Evolutionary conservation across 179 eudicot species (phyloP).

Genomic region (Heliamphora pulchella): DNA sequence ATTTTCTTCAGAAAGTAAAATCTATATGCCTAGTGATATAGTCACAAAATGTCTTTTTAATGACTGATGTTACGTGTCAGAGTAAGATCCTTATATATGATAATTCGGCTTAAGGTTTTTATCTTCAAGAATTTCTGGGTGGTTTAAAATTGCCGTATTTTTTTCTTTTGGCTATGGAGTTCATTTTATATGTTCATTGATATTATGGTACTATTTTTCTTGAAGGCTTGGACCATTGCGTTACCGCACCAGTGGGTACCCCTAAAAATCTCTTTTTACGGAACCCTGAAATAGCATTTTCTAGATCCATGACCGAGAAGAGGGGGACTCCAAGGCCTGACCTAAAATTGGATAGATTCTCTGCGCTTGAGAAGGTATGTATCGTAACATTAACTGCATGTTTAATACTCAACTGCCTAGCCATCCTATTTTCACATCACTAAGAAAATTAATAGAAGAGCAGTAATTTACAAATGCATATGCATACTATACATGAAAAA

Average conservation of each 20-base stretch:
- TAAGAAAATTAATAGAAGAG: neutral
- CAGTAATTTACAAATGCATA: neutral
- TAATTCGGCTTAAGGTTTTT: neutral
- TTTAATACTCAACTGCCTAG: conserved; percentile 7
- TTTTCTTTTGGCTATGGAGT: conserved; percentile 2
- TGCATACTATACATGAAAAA: neutral
- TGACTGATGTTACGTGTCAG: neutral
- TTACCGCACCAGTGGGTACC: conserved; percentile 49
- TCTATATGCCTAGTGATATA: neutral
- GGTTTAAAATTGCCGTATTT: neutral
- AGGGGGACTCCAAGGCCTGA: conserved; percentile 41
- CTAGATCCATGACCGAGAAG: conserved; percentile 55
- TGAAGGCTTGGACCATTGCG: conserved; percentile 57
- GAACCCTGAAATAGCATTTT: conserved; percentile 32
- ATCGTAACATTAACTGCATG: neutral
- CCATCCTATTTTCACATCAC: neutral
- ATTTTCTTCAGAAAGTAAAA: neutral
- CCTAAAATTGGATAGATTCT: conserved; percentile 58
- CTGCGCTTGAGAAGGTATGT: conserved; percentile 76
- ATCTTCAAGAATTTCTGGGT: neutral
- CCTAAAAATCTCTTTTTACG: conserved; percentile 35
- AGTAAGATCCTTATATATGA: neutral
- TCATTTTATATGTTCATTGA: conserved; percentile 17
- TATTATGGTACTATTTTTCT: conserved; percentile 15
- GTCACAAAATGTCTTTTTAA: neutral